Evolutionary conservation across 495 filamentous ascomycete genomes (phyloP).

Genomic region (Tetracladium setigerum): DNA sequence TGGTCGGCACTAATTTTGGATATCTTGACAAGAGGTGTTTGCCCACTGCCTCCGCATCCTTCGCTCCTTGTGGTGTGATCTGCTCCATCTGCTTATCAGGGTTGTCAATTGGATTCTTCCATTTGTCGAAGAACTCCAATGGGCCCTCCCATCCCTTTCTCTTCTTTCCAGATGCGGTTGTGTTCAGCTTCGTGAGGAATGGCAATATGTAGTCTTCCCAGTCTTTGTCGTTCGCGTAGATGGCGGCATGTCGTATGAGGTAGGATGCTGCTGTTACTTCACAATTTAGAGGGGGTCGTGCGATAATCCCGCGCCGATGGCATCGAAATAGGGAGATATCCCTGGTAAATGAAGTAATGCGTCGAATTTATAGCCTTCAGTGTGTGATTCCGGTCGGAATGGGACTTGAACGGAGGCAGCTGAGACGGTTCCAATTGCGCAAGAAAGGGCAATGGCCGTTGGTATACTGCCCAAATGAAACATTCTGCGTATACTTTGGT

Average conservation of each 20-base stretch:
- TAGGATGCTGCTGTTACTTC: slow-evolving; percentile 14
- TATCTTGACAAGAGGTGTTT: slow-evolving; percentile 14
- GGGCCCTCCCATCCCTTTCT: slow-evolving; percentile 16
- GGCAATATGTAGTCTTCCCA: slow-evolving; percentile 15
- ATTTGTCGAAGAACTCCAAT: slow-evolving; percentile 13
- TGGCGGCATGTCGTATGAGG: slow-evolving; percentile 16
- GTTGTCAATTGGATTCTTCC: slow-evolving; percentile 17
- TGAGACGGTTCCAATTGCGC: too few relatives aligned
- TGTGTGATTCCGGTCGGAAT: slow-evolving; percentile 11
- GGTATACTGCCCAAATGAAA: too few relatives aligned
- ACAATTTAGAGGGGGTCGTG: slow-evolving; percentile 7
- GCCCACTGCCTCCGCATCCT: slow-evolving; percentile 10
- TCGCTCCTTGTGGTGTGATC: slow-evolving; percentile 13
- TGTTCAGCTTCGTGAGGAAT: slow-evolving; percentile 15
- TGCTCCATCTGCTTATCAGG: slow-evolving; percentile 13
- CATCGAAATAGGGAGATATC: slow-evolving; percentile 17
- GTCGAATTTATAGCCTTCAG: slow-evolving; percentile 16
- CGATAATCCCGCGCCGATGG: slow-evolving; percentile 10
- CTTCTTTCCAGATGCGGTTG: background rate
- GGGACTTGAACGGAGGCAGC: slow-evolving; percentile 3
- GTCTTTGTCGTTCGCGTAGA: slow-evolving; percentile 18
- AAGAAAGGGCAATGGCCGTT: too few relatives aligned
- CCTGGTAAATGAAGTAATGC: slow-evolving; percentile 15
- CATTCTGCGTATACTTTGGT: too few relatives aligned
- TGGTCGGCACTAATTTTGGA: slow-evolving; percentile 13